Evolutionary conservation across 306 rosid species (phyloP).

Genomic region (Inga leiocalycina): DNA sequence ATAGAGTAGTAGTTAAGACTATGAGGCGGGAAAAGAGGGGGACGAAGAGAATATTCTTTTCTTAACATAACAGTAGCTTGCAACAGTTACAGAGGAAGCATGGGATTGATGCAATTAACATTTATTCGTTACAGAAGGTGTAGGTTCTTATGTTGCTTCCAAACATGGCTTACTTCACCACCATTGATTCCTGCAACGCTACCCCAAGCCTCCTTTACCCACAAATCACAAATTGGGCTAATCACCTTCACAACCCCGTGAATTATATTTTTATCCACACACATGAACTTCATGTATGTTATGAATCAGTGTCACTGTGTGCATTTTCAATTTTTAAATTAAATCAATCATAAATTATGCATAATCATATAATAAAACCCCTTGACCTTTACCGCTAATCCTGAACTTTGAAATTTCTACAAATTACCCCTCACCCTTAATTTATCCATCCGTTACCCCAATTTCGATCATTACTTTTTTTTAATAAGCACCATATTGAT

Average conservation of each 20-base stretch:
- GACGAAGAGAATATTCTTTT: constrained; percentile 28
- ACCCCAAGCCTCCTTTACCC: not conserved
- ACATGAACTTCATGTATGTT: no score
- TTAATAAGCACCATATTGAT: no score
- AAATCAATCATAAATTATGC: no score
- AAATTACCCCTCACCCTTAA: no score
- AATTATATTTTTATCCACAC: no score
- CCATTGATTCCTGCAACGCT: constrained; percentile 5
- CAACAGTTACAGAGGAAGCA: constrained; percentile 13
- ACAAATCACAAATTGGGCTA: not conserved
- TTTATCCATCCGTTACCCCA: no score
- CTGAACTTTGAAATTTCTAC: no score
- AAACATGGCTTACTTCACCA: not conserved
- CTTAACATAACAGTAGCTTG: constrained; percentile 19
- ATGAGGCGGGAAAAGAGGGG: not conserved
- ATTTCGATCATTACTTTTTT: no score
- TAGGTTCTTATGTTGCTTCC: constrained; percentile 31
- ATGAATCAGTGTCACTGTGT: no score
- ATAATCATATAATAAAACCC: no score
- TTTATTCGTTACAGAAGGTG: constrained; percentile 37
- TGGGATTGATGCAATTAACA: not conserved
- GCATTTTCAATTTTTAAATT: no score
- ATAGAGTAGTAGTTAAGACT: not conserved
- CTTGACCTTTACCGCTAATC: no score
- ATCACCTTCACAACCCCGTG: not conserved